phyloP scores from a whole-genome alignment of 345 rosid species.

The Syzygium oleosum region DNA sequence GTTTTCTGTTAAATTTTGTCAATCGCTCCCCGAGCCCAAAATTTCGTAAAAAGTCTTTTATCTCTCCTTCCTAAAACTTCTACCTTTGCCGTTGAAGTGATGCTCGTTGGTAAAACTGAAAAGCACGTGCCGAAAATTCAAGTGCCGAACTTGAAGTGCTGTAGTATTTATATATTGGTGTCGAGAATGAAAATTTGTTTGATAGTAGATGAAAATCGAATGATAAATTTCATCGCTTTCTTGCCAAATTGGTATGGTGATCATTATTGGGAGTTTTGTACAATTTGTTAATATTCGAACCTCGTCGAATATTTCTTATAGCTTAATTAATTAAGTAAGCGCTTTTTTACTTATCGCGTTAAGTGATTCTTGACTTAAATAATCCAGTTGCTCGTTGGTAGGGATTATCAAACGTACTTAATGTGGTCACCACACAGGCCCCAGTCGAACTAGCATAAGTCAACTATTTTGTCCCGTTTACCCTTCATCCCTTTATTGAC shows the following conservation, averaged over 20 bases:
- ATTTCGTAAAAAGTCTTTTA: background rate
- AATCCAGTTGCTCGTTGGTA: fast-evolving
- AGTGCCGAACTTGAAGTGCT: background rate
- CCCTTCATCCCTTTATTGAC: background rate
- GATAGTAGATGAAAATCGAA: background rate
- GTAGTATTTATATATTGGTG: background rate
- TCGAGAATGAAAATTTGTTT: background rate
- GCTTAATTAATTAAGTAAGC: background rate
- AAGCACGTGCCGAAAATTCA: background rate
- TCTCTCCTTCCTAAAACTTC: background rate
- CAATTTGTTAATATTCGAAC: background rate
- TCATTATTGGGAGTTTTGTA: background rate
- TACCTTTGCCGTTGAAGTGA: background rate
- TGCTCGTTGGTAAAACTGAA: background rate
- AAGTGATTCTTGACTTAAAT: fast-evolving
- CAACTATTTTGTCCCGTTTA: background rate
- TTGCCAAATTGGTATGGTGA: background rate
- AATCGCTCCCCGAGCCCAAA: background rate
- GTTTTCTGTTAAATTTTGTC: background rate
- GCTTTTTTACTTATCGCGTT: background rate
- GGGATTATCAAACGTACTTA: background rate
- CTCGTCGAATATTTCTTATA: background rate
- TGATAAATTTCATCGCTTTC: background rate
- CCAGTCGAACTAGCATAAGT: background rate
- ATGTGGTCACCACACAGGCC: background rate